Conservation (phyloP, 2,329 filamentous ascomycete genomes). For the Byssoonygena ceratinophila region DNA sequence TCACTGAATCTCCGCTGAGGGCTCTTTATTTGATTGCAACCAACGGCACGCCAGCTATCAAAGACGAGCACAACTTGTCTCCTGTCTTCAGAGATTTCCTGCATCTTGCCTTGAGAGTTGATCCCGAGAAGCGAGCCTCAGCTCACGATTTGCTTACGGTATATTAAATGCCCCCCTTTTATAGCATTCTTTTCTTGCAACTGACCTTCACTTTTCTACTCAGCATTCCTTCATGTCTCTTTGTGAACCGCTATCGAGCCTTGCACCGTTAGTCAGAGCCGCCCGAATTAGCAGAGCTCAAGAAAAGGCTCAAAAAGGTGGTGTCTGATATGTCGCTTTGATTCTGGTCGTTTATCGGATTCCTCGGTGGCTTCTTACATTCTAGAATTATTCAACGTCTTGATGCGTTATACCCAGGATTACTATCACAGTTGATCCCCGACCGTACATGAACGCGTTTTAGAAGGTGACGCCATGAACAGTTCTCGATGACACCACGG, state of each 20-base stretch:
- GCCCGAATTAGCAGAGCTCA: slow-evolving; percentile 75
- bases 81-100: slow-evolving; percentile 83
- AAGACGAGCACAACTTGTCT: slow-evolving; percentile 76
- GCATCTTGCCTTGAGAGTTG: slow-evolving; percentile 85
- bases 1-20: slow-evolving; percentile 86
- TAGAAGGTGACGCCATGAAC: neutral
- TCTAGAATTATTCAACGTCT: neutral
- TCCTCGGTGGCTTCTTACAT: neutral
- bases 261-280: slow-evolving; percentile 77
- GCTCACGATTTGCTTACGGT: slow-evolving; percentile 89
- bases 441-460: neutral
- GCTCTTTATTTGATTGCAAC: slow-evolving; percentile 95
- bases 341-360: neutral
- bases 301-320: slow-evolving; percentile 64
- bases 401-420: neutral
- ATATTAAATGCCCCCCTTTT: slow-evolving; percentile 34
- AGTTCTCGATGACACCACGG: neutral
- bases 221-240: slow-evolving; percentile 72
- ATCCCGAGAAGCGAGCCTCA: slow-evolving; percentile 91
- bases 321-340: slow-evolving; percentile 21
- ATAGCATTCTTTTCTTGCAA: neutral
- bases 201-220: slow-evolving; percentile 17
- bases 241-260: slow-evolving; percentile 62
- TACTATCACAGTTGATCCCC: neutral
- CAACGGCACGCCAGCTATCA: slow-evolving; percentile 88